Conservation (phyloP, 208 protist species). For the Crithidia bombi region DNA sequence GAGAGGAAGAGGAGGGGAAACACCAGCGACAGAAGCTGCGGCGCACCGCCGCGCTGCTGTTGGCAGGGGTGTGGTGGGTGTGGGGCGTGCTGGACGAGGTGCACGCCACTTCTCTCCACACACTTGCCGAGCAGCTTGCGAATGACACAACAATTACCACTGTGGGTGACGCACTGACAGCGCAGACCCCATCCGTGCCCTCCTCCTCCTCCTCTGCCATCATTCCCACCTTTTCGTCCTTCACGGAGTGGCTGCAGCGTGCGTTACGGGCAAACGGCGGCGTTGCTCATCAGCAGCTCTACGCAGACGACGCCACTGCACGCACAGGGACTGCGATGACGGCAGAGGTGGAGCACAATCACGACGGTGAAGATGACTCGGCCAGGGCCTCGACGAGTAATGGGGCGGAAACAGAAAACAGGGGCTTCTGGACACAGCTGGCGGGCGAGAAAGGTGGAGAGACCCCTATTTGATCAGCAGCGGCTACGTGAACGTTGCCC, state of each 20-base stretch:
- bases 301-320: background rate
- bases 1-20: background rate
- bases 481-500: background rate
- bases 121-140: background rate
- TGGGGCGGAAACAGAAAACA: background rate
- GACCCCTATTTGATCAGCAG: no score
- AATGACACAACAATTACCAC: no score
- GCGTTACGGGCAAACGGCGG: conserved; percentile 2
- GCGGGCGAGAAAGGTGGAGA: conserved; percentile 30
- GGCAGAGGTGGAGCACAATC: background rate
- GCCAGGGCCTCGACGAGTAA: no score
- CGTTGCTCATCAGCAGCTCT: conserved; percentile 22
- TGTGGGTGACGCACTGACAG: background rate
- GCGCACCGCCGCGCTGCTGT: conserved; percentile 3
- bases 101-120: conserved; percentile 10
- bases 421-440: conserved; percentile 44
- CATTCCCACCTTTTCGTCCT: background rate
- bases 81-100: conserved; percentile 37
- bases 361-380: background rate
- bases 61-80: conserved; percentile 35
- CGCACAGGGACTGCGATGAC: background rate
- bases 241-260: conserved; percentile 24
- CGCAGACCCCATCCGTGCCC: background rate
- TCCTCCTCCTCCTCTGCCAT: background rate
- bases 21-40: no score